phyloP scores from a whole-genome alignment of 1,284 basidiomycete species.

The Erythrobasidium hasegawianum region DNA sequence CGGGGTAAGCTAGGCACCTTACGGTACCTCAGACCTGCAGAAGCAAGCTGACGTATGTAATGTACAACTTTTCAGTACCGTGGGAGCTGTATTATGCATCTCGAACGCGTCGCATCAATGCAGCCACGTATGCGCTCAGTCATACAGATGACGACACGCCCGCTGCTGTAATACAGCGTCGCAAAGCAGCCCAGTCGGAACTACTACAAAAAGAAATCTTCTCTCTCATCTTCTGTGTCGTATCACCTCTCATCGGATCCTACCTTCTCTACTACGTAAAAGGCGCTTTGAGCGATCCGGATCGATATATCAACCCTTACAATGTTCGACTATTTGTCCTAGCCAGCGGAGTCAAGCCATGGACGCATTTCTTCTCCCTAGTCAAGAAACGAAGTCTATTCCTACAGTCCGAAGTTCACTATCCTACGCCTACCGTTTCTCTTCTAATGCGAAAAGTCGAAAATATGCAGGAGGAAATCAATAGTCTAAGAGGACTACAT shows the following conservation, averaged over 20 bases:
- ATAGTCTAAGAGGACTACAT: constrained; percentile 40
- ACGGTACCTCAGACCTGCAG: background rate
- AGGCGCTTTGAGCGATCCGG: constrained; percentile 46
- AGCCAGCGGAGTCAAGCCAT: constrained; percentile 49
- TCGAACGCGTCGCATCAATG: constrained; percentile 43
- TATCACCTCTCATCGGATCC: constrained; percentile 48
- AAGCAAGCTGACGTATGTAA: background rate
- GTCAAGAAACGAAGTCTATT: constrained; percentile 44
- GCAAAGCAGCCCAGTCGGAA: constrained; percentile 42
- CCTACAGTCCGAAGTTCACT: constrained; percentile 47
- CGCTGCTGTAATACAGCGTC: constrained; percentile 18
- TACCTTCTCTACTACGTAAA: constrained; percentile 47
- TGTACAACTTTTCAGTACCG: constrained; percentile 37
- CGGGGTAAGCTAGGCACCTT: constrained; percentile 36
- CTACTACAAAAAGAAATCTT: constrained; percentile 47
- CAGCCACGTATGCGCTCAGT: constrained; percentile 23
- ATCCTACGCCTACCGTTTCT: constrained; percentile 47
- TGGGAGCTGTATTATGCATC: constrained; percentile 48
- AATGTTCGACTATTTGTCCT: constrained; percentile 49
- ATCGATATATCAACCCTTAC: constrained; percentile 46
- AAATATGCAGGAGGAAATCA: constrained; percentile 47
- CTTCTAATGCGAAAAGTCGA: constrained; percentile 45
- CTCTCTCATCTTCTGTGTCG: constrained; percentile 45
- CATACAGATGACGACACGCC: constrained; percentile 33
- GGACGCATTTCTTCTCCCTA: constrained; percentile 41